A percentile compares a stretch with the other conserved stretches of the same genome.
Evolutionary conservation across 2,329 filamentous ascomycete genomes (phyloP).

Genomic region (Epichloe coenophiala): DNA sequence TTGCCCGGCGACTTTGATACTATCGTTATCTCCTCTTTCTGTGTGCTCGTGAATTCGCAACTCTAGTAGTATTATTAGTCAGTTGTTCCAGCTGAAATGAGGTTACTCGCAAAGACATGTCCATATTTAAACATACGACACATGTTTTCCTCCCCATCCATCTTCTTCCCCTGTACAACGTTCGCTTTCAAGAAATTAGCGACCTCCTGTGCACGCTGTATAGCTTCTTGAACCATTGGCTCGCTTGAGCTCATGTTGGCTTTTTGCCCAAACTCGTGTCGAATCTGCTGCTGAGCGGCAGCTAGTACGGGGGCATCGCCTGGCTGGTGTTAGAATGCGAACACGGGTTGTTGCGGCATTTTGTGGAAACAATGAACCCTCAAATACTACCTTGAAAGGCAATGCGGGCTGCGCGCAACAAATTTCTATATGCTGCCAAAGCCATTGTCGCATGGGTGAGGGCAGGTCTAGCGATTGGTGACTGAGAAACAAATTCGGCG

Average conservation of each 20-base stretch:
- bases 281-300: constrained; percentile 61
- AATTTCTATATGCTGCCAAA: constrained; percentile 62
- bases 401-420: constrained; percentile 67
- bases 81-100: neutral
- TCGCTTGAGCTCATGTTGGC: constrained; percentile 43
- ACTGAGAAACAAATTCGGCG: neutral
- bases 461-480: neutral
- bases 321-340: constrained; percentile 20
- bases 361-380: neutral
- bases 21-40: constrained; percentile 87
- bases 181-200: constrained; percentile 70
- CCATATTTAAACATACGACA: constrained; percentile 42
- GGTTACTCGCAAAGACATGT: neutral
- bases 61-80: constrained; percentile 34
- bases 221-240: constrained; percentile 45
- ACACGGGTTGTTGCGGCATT: neutral
- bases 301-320: constrained; percentile 56
- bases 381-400: constrained; percentile 72
- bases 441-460: constrained; percentile 36
- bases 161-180: constrained; percentile 66
- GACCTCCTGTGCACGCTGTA: constrained; percentile 72
- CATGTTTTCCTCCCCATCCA: constrained; percentile 27
- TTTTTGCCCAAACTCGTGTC: constrained; percentile 61
- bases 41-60: constrained; percentile 82
- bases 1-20: constrained; percentile 52